Base-by-base conservation (phyloP, 768 basidiomycete species). In the Fistulinella prunicolor region DNA sequence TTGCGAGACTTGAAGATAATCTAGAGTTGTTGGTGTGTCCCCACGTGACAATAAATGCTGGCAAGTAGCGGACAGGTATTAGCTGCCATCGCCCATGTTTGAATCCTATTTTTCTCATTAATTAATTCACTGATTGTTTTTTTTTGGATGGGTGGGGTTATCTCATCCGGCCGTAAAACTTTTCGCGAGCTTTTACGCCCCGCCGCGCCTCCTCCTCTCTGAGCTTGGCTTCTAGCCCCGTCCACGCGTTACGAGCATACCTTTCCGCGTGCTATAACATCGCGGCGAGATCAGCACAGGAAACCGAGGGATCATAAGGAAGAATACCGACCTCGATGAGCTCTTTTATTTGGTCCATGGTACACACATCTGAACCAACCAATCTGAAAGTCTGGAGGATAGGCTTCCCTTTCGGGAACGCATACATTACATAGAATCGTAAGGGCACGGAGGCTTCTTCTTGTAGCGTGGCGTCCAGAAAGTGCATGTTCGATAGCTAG, bases 371-470 rank as follows among this genome's bases (percentile, higher is more conserved):
- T 3, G 76, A 63, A 0, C 89, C 90, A 5, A 86, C 58, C 35
- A 84, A 65, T 7, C 82, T 78, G 63, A 86, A 81, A 0, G 78
- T 80, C 53, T 87, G 86, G 4, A 92, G 56, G 16, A 60, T 65
- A 1, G 80, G 63, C 23, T 67, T 49, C 8, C 64, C 59, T 17
- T 56, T 48, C 0, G 73, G 68, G 48, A 88, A 89, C 1, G 87
- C 82, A 60, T 81, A 86, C 46, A 83, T 73, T 0, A 85, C 59
- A 17, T 90, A 65, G 16, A 93, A 66, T 10, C 79, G 77, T 3
- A 82, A 62, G 0, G 83, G 77, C 0, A 79, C 77, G 0, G 88
- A 80, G 0, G 82, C 73, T 60, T 91, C 89, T 68, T 94, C 92
- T 39, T 76, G 74, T 3, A 69, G 60, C 0, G 81, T 82, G 9